These are phyloP conservation scores for Pilasporangium apinafurcum DNA, from an alignment of 352 stramenopile genomes.

Conservation along the genomic window DNA sequence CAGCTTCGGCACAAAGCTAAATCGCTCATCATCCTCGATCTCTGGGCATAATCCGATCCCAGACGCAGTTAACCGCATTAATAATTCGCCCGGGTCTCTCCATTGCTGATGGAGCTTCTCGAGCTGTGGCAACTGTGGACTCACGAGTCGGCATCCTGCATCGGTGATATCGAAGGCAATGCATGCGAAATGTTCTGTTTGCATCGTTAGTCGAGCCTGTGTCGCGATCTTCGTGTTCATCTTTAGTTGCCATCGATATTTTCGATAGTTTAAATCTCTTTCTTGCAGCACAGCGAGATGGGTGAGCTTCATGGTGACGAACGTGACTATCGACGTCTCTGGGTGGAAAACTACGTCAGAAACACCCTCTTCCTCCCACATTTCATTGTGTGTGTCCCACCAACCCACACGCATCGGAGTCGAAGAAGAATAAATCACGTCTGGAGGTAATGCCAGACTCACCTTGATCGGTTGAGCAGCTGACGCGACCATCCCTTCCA, in stretches of 20 bases:
- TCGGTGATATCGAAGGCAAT: slow-evolving; percentile 71
- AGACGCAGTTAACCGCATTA: slow-evolving; percentile 42
- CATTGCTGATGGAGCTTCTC: slow-evolving; percentile 21
- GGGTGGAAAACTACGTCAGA: slow-evolving; percentile 47
- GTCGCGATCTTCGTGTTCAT: slow-evolving; percentile 37
- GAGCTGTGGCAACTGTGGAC: slow-evolving; percentile 41
- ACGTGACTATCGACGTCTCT: slow-evolving; percentile 55
- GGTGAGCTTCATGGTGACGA: slow-evolving; percentile 73
- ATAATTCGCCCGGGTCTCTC: slow-evolving; percentile 46
- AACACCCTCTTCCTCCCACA: slow-evolving; percentile 76
- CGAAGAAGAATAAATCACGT: slow-evolving; percentile 44
- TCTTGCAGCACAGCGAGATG: slow-evolving; percentile 64
- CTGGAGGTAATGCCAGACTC: slow-evolving; percentile 32
- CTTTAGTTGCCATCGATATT: slow-evolving; percentile 49
- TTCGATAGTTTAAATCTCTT: slow-evolving; percentile 64
- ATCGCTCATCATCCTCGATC: slow-evolving; percentile 21
- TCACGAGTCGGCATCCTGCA: slow-evolving; percentile 43
- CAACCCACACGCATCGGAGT: slow-evolving; percentile 54
- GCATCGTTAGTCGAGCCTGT: slow-evolving; percentile 40
- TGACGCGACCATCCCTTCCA: slow-evolving; percentile 69
- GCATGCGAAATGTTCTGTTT: slow-evolving; percentile 38
- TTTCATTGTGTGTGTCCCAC: slow-evolving; percentile 45
- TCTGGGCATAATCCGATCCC: slow-evolving; percentile 60
- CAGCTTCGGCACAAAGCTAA: slow-evolving; percentile 39
- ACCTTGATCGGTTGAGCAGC: slow-evolving; percentile 62